phyloP scores from a whole-genome alignment of 108 stramenopile species.

The Asterionellopsis glacialis region DNA sequence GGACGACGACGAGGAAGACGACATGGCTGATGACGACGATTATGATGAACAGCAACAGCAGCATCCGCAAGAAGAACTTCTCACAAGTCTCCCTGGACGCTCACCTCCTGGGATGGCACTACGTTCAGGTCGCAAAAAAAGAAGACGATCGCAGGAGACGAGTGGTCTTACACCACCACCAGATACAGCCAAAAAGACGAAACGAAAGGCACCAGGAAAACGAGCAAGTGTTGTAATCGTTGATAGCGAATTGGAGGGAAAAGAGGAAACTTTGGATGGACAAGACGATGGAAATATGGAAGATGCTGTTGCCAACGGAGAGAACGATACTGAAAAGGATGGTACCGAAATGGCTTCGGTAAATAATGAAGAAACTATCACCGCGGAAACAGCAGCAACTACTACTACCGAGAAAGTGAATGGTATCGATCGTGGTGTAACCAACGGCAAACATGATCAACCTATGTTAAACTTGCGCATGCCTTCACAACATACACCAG shows the following conservation, averaged over 20 bases:
- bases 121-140: slow-evolving; percentile 46
- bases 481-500: no score
- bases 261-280: not conserved
- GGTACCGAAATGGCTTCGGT: not conserved
- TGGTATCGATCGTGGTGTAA: no score
- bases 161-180: slow-evolving; percentile 28
- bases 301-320: slow-evolving; percentile 1
- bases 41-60: slow-evolving; percentile 5
- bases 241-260: not conserved
- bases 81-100: slow-evolving; percentile 6
- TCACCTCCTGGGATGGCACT: slow-evolving; percentile 22
- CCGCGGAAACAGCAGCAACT: not conserved
- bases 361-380: not conserved
- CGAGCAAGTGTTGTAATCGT: not conserved
- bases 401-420: not conserved
- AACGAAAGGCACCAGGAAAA: slow-evolving; percentile 3
- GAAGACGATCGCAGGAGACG: slow-evolving; percentile 28
- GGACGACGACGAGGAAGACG: slow-evolving; percentile 14
- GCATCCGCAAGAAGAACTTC: not conserved
- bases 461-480: no score
- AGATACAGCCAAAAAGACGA: not conserved
- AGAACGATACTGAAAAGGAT: not conserved
- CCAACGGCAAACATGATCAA: no score
- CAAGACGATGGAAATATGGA: slow-evolving; percentile 3
- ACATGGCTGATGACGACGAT: slow-evolving; percentile 4